These are phyloP conservation scores for Mucor ambiguus DNA, from an alignment of 371 early-diverging fungal species.

Conservation along the genomic window DNA sequence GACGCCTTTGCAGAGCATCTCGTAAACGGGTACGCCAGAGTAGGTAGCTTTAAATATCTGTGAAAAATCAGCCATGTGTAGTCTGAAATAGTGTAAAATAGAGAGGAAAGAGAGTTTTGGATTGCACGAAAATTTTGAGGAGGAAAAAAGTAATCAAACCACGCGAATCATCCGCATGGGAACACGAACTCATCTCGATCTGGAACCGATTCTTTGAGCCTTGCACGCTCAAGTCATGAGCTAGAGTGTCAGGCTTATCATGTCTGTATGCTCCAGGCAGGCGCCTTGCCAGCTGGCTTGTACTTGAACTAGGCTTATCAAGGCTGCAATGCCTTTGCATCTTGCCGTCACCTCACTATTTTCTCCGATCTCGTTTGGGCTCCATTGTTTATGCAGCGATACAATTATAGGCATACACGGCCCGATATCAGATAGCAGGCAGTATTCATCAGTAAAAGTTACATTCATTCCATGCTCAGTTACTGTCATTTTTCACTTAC, in stretches of 20 bases:
- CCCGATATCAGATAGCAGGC: too few species aligned
- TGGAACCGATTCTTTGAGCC: neutral
- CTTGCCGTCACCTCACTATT: neutral
- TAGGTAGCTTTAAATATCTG: constrained; percentile 70
- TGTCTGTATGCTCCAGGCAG: neutral
- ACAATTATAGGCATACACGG: neutral
- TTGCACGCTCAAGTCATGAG: too few species aligned
- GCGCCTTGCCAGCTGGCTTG: neutral
- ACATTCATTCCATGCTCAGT: too few species aligned
- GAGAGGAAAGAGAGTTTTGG: neutral
- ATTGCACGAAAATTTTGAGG: neutral
- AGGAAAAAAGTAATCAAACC: neutral
- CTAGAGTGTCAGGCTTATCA: neutral
- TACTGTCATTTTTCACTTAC: too few species aligned
- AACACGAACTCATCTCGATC: neutral
- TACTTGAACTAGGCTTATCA: neutral
- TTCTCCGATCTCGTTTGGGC: neutral
- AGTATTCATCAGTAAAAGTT: too few species aligned
- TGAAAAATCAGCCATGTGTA: constrained; percentile 9
- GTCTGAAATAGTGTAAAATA: neutral
- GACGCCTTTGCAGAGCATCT: constrained; percentile 78
- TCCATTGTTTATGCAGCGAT: neutral
- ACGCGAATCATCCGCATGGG: constrained; percentile 2
- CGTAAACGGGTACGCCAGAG: constrained; percentile 88
- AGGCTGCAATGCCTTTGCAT: neutral